phyloP scores from a whole-genome alignment of 1,139 yeast genomes.

The Eremothecium sinecaudum region DNA sequence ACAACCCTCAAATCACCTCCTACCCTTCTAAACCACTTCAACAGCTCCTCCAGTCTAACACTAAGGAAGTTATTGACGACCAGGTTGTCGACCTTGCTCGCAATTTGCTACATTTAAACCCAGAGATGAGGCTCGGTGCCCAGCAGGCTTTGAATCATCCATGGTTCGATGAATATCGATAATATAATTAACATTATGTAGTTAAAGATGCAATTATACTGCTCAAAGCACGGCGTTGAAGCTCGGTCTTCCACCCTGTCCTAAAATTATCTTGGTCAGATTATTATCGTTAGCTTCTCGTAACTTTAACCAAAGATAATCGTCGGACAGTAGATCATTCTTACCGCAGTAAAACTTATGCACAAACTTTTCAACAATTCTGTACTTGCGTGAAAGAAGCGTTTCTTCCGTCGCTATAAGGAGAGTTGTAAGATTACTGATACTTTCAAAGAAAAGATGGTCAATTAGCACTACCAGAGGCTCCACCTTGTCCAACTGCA shows the following conservation, averaged over 20 bases:
- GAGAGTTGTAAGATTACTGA: constrained; percentile 6
- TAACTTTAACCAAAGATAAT: constrained; percentile 18
- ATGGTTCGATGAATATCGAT: constrained; percentile 75
- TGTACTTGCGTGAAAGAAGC: constrained; percentile 5
- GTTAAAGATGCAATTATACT: background rate
- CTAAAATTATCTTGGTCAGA: constrained; percentile 15
- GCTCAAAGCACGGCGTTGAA: constrained; percentile 10
- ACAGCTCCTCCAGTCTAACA: constrained; percentile 44
- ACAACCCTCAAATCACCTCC: constrained; percentile 76
- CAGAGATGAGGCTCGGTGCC: constrained; percentile 84
- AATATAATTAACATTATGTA: background rate
- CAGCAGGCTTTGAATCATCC: constrained; percentile 90
- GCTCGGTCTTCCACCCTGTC: constrained; percentile 19
- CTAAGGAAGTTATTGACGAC: constrained; percentile 57
- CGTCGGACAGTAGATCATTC: constrained; percentile 14
- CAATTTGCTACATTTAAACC: constrained; percentile 78
- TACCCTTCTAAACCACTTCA: constrained; percentile 82
- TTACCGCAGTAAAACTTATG: constrained; percentile 9
- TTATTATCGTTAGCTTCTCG: constrained; percentile 12
- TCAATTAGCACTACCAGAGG: constrained; percentile 8
- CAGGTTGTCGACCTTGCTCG: constrained; percentile 71
- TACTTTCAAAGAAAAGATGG: constrained; percentile 5
- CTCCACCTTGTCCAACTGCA: constrained; percentile 7
- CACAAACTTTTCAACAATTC: constrained; percentile 8
- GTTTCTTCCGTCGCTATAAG: constrained; percentile 8